Evolutionary conservation across 2,329 filamentous ascomycete species (phyloP), one percentile per base, ranked within the genome.

Genomic region (Eutypella sp.): DNA sequence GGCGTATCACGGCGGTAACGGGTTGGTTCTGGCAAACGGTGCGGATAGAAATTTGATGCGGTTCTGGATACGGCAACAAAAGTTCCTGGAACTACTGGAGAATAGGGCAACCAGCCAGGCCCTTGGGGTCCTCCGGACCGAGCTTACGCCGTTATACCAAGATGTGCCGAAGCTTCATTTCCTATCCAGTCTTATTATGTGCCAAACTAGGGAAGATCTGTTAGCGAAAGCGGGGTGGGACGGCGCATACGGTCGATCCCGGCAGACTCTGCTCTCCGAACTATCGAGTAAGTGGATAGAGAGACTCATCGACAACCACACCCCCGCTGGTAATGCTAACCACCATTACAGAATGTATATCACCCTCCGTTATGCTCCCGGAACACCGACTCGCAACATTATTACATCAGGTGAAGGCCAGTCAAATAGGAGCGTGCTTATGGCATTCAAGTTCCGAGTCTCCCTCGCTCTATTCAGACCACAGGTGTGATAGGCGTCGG

Each of bases 281-380:
- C 71, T 97, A 27, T 96, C 91, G 20, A 89, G 87, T 93, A 72
- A 68, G 81, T 68, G 37, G 18, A 36, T 41, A 38, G 11, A 23
- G 33, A 19, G 6, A 18, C n/a, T n/a, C n/a, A n/a, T n/a, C n/a
- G n/a, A n/a, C n/a, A n/a, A n/a, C n/a, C n/a, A n/a, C n/a, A n/a
- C n/a, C n/a, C n/a, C n/a, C n/a, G n/a, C n/a, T n/a, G n/a, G n/a
- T n/a, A n/a, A 31, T 18, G 33, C 48, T 64, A 44, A 69, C 46
- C 33, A 11, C 37, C 25, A 40, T 43, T 27, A 29, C 56, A 92
- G 87, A 78, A 72, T 96, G 82, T 46, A 95, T 99, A 64, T 96
- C 93, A 2, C 92, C 93, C 0, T 93, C 90, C 4, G 88, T 96
- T 38, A 97, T 99, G 91, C 86, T 99, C 45, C 93, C 93, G 2